Conservation (phyloP, 1,139 yeast genomes). For the Debaryomyces subglobosus region DNA sequence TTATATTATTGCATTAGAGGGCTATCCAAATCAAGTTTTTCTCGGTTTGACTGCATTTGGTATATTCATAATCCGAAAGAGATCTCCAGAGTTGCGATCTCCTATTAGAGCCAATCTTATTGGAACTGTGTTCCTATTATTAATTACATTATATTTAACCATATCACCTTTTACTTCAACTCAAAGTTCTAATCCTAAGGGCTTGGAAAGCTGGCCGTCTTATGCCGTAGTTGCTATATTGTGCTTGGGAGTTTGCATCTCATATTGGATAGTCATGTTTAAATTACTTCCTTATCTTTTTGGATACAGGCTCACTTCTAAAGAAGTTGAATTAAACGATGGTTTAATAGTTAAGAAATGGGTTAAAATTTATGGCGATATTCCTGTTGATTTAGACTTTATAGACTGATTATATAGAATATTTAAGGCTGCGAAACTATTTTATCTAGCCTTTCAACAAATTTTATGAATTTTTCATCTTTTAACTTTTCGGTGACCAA, state of each 20-base stretch:
- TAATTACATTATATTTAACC: constrained; percentile 43
- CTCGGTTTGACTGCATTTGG: constrained; percentile 55
- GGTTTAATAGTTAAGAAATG: constrained; percentile 60
- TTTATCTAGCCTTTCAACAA: constrained; percentile 13
- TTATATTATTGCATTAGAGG: constrained; percentile 71
- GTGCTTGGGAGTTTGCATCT: constrained; percentile 35
- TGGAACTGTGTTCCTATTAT: constrained; percentile 47
- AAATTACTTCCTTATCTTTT: constrained; percentile 45
- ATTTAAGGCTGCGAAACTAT: constrained; percentile 9
- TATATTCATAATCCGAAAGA: constrained; percentile 48
- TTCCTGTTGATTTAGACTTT: constrained; percentile 1
- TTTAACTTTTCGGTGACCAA: constrained; percentile 14
- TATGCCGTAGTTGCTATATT: constrained; percentile 48
- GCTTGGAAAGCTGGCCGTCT: constrained; percentile 53
- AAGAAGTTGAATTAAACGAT: constrained; percentile 46
- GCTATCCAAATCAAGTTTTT: constrained; percentile 65
- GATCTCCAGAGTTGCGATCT: constrained; percentile 49
- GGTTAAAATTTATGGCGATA: constrained; percentile 32
- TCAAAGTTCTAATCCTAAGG: constrained; percentile 42
- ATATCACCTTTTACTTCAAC: constrained; percentile 51
- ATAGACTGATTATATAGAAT: constrained; percentile 6
- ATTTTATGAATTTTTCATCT: constrained; percentile 14
- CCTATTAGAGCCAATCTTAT: constrained; percentile 51
- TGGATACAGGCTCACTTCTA: constrained; percentile 44
- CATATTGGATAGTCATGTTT: constrained; percentile 56